phyloP scores from a whole-genome alignment of 1,139 yeast species.

The Ogataea hybrid region DNA sequence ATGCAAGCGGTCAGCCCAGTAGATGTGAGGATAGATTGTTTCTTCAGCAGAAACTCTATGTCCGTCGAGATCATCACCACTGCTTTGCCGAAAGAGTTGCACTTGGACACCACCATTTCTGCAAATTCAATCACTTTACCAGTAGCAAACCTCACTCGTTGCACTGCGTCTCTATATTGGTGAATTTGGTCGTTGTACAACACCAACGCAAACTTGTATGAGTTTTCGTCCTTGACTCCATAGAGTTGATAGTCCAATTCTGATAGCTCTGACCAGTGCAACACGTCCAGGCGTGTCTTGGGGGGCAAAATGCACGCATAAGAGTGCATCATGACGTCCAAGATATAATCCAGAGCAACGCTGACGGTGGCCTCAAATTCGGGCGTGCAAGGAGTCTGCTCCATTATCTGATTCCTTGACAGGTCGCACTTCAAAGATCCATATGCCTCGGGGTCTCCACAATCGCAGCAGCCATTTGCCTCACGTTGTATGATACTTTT shows the following conservation, averaged over 20 bases:
- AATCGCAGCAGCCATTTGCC: constrained; percentile 81
- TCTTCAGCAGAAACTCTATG: constrained; percentile 46
- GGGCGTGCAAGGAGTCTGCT: constrained; percentile 34
- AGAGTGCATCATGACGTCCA: constrained; percentile 60
- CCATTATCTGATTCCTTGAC: constrained; percentile 19
- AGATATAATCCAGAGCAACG: constrained; percentile 63
- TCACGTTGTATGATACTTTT: constrained; percentile 74
- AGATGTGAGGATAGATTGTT: constrained; percentile 51
- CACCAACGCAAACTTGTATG: constrained; percentile 54
- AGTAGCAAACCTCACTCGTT: constrained; percentile 62
- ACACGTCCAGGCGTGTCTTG: constrained; percentile 39
- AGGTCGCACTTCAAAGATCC: constrained; percentile 40
- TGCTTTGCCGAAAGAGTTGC: constrained; percentile 68
- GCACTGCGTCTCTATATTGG: constrained; percentile 72
- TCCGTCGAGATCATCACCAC: constrained; percentile 58
- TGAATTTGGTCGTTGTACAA: constrained; percentile 79
- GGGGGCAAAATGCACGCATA: constrained; percentile 28
- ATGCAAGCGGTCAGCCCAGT: constrained; percentile 71
- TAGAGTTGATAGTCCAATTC: constrained; percentile 38
- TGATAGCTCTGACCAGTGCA: constrained; percentile 37
- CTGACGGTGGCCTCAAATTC: constrained; percentile 48
- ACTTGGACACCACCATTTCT: constrained; percentile 64
- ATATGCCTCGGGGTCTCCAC: constrained; percentile 67
- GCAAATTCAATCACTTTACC: constrained; percentile 65
- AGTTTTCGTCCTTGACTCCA: constrained; percentile 43